Base-by-base conservation (phyloP, 345 rosid species). In the Microthlaspi erraticum region DNA sequence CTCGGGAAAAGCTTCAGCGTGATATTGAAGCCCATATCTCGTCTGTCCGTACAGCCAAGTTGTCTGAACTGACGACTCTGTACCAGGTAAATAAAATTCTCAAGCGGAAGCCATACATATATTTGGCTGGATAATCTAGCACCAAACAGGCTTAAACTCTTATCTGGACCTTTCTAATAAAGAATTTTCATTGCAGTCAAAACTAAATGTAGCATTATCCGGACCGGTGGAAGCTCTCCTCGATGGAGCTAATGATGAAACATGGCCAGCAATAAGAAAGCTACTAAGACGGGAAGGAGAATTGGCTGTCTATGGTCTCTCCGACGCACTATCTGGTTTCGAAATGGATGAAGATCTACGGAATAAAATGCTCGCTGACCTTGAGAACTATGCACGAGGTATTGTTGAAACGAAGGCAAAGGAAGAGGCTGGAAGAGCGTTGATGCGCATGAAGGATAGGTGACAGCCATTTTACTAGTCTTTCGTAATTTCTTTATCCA, bases 361-460 rank as follows among this genome's bases (percentile, higher is more conserved):
- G 75, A 80, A 78, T n/a, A 80, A 86, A 67, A 87, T 88, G 93
- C 84, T 92, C 52, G 43, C 37, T 10, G 80, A 81, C 70, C 70
- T 95, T 37, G 71, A 83, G 73, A 81, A 79, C 72, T 80, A 81
- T 77, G 98, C 96, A 23, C 86, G 76, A 66, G 85, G 86, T 69
- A 76, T 85, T 48, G 98, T 92, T 73, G 99, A 92, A 81, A 77
- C 86, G 43, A 95, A 92, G 82, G 90, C 93, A 26, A 90, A 78
- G 81, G 96, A 90, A 83, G 96, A 92, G 81, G 88, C 99, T 55
- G 98, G 89, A 55, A 83, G 91, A 81, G 96, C 83, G 36, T 64
- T 95, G 77, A 85, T 79, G 66, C 92, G 84, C 60, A 95, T 95
- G 99, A 95, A 92, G 82, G 99, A 95, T 64, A 82, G 97, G 99